Base-by-base conservation (phyloP, 768 basidiomycete species). In the Lactarius deliciosus region DNA sequence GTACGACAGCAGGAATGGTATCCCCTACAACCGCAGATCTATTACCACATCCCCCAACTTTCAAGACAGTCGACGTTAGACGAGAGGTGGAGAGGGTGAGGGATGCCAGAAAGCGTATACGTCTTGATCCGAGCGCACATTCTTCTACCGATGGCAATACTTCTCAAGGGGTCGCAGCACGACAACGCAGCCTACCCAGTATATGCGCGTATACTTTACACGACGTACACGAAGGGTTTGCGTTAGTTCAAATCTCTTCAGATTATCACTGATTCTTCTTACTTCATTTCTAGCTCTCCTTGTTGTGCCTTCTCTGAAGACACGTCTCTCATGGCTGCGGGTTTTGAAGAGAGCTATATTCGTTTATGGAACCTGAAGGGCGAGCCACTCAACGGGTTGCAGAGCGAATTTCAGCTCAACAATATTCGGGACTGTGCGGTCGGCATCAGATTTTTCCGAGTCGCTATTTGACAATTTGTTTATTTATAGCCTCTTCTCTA, bases 121-220 rank as follows among this genome's bases (percentile, higher is more conserved):
- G 92, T 47, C 79, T 98, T 18, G 96, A 97, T 4, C 92, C 93
- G 0, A 86, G 87, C 7, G 77, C 80, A 8, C 76, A 91, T 56
- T 78, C 77, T 50, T 84, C 81, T 68, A 76, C 86, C 15, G 89
- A 91, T 73, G 75, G 76, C 40, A 82, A 82, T 70, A 85, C 85
- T 28, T 76, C 85, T 38, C 90, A 89, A 75, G 86, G 82, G 10
- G 77, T 79, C 61, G 75, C 84, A 38, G 74, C 81, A n/a, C 79
- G 85, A 64, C 82, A 87, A 1, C 82, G 86, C 16, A 90, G 89
- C 53, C 77, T 96, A 64, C 96, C 96, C 2, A 98, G 96, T 71
- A 88, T 98, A 62, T 97, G 96, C 71, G 88, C 93, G 7, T 98
- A 97, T 74, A 98, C 97, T 4, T 74, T 99, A 50, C 96, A 97